Evolutionary conservation across 441 rosid species (phyloP).

Genomic region (Erodium moschatum): DNA sequence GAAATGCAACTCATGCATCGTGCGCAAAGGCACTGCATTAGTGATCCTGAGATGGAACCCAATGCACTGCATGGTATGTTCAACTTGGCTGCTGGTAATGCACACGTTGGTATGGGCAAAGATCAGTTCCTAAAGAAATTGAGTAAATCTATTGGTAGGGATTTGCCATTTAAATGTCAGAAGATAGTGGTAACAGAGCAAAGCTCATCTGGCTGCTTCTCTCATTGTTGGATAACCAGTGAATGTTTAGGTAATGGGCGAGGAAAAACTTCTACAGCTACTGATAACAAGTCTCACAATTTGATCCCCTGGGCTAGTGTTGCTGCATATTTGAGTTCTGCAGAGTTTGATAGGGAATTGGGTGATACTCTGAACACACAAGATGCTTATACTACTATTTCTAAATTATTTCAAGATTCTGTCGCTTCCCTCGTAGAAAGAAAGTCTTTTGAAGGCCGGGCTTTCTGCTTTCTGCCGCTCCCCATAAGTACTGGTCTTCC

Average conservation of each 20-base stretch:
- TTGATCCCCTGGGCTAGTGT: slow-evolving; percentile 96
- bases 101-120: slow-evolving; percentile 62
- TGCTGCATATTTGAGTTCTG: slow-evolving; percentile 78
- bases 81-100: slow-evolving; percentile 50
- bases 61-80: slow-evolving; percentile 44
- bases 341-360: slow-evolving; percentile 34
- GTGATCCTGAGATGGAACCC: slow-evolving; percentile 47
- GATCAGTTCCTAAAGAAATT: slow-evolving; percentile 65
- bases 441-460: slow-evolving; percentile 78
- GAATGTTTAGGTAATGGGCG: slow-evolving; percentile 66
- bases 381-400: slow-evolving; percentile 20
- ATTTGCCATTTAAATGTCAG: slow-evolving; percentile 63
- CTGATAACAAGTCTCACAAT: slow-evolving; percentile 50
- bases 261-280: slow-evolving; percentile 31
- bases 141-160: slow-evolving; percentile 50
- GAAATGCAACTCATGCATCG: slow-evolving; percentile 83
- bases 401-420: slow-evolving; percentile 50
- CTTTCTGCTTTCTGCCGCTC: slow-evolving; percentile 91
- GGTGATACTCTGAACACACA: slow-evolving; percentile 28
- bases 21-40: slow-evolving; percentile 49
- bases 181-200: slow-evolving; percentile 80
- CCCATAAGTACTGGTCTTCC: slow-evolving; percentile 93
- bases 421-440: slow-evolving; percentile 37
- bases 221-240: slow-evolving; percentile 89
- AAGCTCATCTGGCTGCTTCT: slow-evolving; percentile 45